phyloP scores from a whole-genome alignment of 805 yeast species.

The Yarrowia porcina region DNA sequence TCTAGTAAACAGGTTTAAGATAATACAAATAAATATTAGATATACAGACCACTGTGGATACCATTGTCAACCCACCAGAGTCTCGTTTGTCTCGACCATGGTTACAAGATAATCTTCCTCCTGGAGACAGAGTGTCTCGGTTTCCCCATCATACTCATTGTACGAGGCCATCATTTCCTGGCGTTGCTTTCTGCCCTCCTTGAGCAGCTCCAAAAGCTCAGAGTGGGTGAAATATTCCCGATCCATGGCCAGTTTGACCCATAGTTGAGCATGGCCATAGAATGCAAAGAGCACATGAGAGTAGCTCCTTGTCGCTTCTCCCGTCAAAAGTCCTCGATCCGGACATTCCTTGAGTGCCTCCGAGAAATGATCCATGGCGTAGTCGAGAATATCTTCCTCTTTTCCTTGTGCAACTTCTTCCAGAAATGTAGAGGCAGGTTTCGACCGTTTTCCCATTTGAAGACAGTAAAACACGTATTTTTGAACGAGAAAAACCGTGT shows the following conservation, averaged over 20 bases:
- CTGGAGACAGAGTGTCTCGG: neutral
- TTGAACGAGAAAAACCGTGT: neutral
- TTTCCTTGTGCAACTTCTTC: neutral
- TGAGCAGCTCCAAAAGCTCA: neutral
- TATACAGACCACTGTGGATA: too few relatives aligned
- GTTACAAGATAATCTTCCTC: neutral
- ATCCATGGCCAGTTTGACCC: neutral
- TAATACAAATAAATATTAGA: too few relatives aligned
- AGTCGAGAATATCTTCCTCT: neutral
- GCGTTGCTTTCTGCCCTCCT: neutral
- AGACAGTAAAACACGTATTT: neutral
- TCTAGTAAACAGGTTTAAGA: too few relatives aligned
- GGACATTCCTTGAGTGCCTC: neutral
- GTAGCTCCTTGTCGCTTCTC: neutral
- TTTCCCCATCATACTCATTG: neutral
- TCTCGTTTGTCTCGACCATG: neutral
- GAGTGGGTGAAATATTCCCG: fast-evolving
- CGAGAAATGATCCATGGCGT: neutral
- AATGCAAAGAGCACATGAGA: neutral
- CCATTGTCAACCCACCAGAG: too few relatives aligned
- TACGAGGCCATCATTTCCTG: neutral
- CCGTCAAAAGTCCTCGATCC: neutral
- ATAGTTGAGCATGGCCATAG: neutral
- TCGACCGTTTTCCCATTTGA: neutral
- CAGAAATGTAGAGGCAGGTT: neutral